Base-by-base conservation (phyloP, 176 grass and related monocot species). In the Carex pumila region DNA sequence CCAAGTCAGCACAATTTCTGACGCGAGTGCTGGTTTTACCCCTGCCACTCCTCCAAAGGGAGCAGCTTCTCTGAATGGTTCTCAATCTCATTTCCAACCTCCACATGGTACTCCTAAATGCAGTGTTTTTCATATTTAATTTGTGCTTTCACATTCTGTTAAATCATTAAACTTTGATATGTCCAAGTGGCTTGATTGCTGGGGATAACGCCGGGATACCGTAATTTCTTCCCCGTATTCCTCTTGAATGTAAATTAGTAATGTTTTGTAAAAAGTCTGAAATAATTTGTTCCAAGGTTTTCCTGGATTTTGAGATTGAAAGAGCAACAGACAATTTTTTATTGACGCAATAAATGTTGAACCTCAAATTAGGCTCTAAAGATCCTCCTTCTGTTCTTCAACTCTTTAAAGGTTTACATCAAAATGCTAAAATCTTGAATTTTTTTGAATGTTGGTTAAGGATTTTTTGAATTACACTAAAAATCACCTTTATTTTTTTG, bases 1-100 rank as follows among this genome's bases (percentile, higher is more conserved):
- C 79, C 90, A 87, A 94, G 82, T 87, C 85, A 7, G 88, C 87
- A 7, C 90, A 86, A 0, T 82, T 87, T 17, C 89, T 84, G 17
- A 89, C 52, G 7, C 75, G 64, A 30, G 81, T 84, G 17, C 71
- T 85, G 3, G 78, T 78, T 11, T 88, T 91, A 6, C 87, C 79
- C 18, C 71, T 69, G 50, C 89, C 0, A 57, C 21, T 1, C 89
- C 87, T 61, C 92, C 94, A 88, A 94, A 88, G 54, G 87, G 73
- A 5, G 72, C 87, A 3, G 30, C 18, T 18, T 80, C 88, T 18
- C 61, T 0, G 79, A 65, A 15, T 43, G 84, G 15, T 41, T 61
- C 65, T 61, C 81, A 85, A 63, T 79, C 85, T 1, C 91, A 91
- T 39, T 75, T 85, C 65, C 91, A 90, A 14, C 45, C 41, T 15